phyloP scores from a whole-genome alignment of 2,329 filamentous ascomycete species.

The Cryphonectria nitschkei region DNA sequence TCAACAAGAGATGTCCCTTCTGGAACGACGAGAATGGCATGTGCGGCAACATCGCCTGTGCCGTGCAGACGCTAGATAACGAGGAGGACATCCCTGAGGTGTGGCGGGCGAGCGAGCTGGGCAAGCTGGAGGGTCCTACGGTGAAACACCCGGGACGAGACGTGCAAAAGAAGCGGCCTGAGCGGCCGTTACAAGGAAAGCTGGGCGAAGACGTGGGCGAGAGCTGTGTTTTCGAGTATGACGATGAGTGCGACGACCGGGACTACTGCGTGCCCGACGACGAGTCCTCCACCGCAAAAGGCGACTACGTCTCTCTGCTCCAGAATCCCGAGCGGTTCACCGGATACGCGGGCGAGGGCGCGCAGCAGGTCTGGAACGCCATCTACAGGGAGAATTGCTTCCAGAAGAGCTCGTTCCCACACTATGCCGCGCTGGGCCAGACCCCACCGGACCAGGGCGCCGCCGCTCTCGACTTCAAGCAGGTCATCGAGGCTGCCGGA shows the following conservation, averaged over 20 bases:
- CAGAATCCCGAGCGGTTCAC: conserved; percentile 96
- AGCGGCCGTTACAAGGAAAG: conserved; percentile 77
- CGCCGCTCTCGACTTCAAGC: conserved; percentile 64
- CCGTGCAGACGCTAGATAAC: conserved; percentile 92
- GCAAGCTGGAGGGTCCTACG: conserved; percentile 87
- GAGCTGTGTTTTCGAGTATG: conserved; percentile 95
- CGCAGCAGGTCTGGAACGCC: conserved; percentile 92
- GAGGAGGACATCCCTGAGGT: conserved; percentile 91
- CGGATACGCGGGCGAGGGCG: conserved; percentile 83
- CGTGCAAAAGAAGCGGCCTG: conserved; percentile 70
- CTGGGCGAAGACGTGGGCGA: conserved; percentile 88
- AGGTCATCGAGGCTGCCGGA: conserved; percentile 62
- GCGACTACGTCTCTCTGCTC: conserved; percentile 93
- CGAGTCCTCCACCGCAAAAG: conserved; percentile 81
- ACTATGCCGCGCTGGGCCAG: conserved; percentile 58
- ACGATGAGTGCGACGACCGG: conserved; percentile 94
- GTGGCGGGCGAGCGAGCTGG: conserved; percentile 90
- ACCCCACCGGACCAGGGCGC: conserved; percentile 50
- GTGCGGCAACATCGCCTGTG: conserved; percentile 96
- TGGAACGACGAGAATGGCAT: conserved; percentile 93
- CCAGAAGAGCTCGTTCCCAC: conserved; percentile 66
- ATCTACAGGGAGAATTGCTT: conserved; percentile 99
- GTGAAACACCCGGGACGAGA: conserved; percentile 84
- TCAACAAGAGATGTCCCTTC: conserved; percentile 92
- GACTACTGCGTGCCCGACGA: conserved; percentile 98